Base-by-base conservation (phyloP, 768 basidiomycete species). In the Suillus ampliporus region DNA sequence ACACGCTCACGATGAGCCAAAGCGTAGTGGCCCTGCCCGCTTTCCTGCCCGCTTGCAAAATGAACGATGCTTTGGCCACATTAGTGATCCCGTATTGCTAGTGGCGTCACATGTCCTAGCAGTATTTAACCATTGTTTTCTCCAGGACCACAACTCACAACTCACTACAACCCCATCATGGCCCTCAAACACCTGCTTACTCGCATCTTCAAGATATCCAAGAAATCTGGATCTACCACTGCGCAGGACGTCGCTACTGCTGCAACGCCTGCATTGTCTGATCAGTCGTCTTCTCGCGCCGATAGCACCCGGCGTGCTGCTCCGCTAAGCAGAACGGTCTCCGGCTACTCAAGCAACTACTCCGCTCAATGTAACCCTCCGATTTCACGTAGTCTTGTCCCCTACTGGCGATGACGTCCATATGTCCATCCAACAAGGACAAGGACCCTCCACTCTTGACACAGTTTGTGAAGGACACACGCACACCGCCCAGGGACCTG, bases 31-130 rank as follows among this genome's bases (percentile, higher is more conserved):
- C n/a, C n/a, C n/a, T n/a, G n/a, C n/a, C 31, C 31, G 31, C 31
- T 31, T 28, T 21, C 47, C 23, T 40, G 11, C 48, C 9, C n/a
- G 21, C 44, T 44, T 23, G 56, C 23, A 43, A 43, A 40, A 4
- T 4, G 31, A 37, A 57, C 23, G 7, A 57, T 21, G 35, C 50
- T 54, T 58, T 44, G 50, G 11, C 52, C 54, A 40, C 37, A 56
- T 19, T 4, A 19, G 17, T 38, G 9, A 26, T 54, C 35, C 37
- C 26, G 17, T 56, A 19, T 56, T 26, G 9, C 15, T 56, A 38
- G 54, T 56, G 54, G 38, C 54, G 17, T 17, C 26, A 23, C 19
- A 26, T 56, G 38, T 19, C 54, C 17, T 23, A 56, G 37, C 37
- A 11, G 38, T 41, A 56, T 56, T 56, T 38, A 56, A 40, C 17